Percentiles rank a stretch among this genome's conserved stretches.
phyloP scores from a whole-genome alignment of 805 yeast species.

The Candida coleopterorum region DNA sequence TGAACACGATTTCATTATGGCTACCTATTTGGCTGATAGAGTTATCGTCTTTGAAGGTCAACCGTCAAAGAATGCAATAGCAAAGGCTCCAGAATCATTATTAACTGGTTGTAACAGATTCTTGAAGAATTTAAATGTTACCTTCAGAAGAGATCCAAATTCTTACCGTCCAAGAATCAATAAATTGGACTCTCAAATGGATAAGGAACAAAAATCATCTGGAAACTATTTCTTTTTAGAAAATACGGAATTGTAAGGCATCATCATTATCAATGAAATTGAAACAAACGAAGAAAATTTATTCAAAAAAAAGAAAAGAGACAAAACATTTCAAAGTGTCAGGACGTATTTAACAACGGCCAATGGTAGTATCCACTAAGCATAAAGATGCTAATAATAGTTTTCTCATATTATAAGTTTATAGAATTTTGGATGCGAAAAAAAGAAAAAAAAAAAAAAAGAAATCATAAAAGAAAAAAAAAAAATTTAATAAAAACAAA shows the following conservation, averaged over 20 bases:
- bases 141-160: conserved; percentile 98
- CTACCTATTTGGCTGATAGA: conserved; percentile 97
- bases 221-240: conserved; percentile 98
- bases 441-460: not conserved
- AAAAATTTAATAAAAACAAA: not conserved
- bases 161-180: conserved; percentile 98
- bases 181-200: conserved; percentile 97
- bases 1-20: conserved; percentile 99
- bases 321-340: too few relatives aligned
- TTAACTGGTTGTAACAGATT: conserved; percentile 96
- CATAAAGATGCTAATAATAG: too few relatives aligned
- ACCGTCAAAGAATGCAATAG: conserved; percentile 82
- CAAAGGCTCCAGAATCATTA: conserved; percentile 86
- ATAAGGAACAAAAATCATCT: conserved; percentile 86
- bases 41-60: conserved; percentile 97
- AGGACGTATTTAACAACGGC: too few relatives aligned
- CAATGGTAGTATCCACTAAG: too few relatives aligned
- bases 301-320: too few relatives aligned
- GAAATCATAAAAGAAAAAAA: too few relatives aligned
- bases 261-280: too few relatives aligned
- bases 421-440: not conserved
- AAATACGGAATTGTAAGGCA: conserved; percentile 38
- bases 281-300: too few relatives aligned
- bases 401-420: too few relatives aligned
- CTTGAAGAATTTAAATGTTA: conserved; percentile 94